Evolutionary conservation across 1,284 basidiomycete genomes (phyloP).

Genomic region (Hortiboletus rubellus): DNA sequence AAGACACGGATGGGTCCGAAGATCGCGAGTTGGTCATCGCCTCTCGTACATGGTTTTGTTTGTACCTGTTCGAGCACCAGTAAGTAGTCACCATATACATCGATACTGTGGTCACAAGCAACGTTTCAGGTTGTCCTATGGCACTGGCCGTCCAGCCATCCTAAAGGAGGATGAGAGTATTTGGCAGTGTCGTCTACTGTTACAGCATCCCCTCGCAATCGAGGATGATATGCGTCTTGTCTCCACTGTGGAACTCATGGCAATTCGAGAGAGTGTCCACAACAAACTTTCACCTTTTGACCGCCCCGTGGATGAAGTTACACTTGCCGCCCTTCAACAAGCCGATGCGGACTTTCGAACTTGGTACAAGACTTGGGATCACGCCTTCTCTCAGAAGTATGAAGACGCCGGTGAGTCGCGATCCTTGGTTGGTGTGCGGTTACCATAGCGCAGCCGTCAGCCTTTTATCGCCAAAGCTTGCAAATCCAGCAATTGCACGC

Average conservation of each 20-base stretch:
- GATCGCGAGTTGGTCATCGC: conserved; percentile 80
- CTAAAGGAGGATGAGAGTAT: conserved; percentile 91
- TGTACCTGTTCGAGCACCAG: conserved; percentile 93
- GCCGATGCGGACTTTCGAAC: conserved; percentile 67
- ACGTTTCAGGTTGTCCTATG: conserved; percentile 76
- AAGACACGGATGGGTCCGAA: conserved; percentile 56
- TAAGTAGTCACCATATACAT: conserved; percentile 41
- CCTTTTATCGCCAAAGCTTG: conserved; percentile 80
- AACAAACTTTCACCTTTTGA: conserved; percentile 71
- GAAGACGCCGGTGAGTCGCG: conserved; percentile 65
- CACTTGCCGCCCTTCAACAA: conserved; percentile 61
- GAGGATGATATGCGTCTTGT: conserved; percentile 94
- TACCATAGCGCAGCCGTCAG: conserved; percentile 35
- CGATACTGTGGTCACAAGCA: background rate
- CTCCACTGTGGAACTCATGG: conserved; percentile 85
- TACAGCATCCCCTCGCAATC: conserved; percentile 85
- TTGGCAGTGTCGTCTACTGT: conserved; percentile 73
- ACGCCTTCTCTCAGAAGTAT: conserved; percentile 77
- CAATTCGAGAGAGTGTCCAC: conserved; percentile 74
- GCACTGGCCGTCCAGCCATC: conserved; percentile 88
- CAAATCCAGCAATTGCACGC: conserved; percentile 80
- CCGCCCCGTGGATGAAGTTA: conserved; percentile 63
- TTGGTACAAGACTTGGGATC: conserved; percentile 79
- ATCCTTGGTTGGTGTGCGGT: background rate
- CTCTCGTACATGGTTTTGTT: conserved; percentile 85